Evolutionary conservation across 345 rosid genomes (phyloP), one percentile per base, ranked within the genome.

Genomic region (Citrus hindsii): DNA sequence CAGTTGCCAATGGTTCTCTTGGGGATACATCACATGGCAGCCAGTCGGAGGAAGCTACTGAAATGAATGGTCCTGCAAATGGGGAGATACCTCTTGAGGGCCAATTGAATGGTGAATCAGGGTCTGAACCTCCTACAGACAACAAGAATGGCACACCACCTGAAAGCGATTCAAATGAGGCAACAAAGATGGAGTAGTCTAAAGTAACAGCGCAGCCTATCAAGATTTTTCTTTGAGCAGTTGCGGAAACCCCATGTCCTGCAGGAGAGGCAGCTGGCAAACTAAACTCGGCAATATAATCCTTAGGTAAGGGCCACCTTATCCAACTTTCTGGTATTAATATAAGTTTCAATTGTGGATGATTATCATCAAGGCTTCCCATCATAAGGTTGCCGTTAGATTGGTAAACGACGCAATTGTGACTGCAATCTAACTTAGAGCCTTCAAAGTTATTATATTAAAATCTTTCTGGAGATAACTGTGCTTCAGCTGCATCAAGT

Each of bases 1-100:
- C 74, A 30, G 72, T 85, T 48, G 80, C 76, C 38, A 83, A 89
- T 69, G 82, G 80, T 73, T 80, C 73, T 5, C 58, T n/a, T 0
- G 80, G 59, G 75, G 83, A 46, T 24, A 68, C n/a, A 7, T 81
- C 48, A 10, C 80, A 73, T 7, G 75, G 59, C 56, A 73, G 62
- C 65, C 69, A 79, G 69, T 25, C 82, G 10, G 86, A 81, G 69
- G 87, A 82, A 79, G 84, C 71, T 73, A 71, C 84, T 66, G 84
- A 76, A 5, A 59, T 40, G 66, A 82, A 88, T 60, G 86, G 75
- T 16, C 38, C 69, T 72, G 78, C 63, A 71, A 83, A 86, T 53
- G 85, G 80, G 9, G 86, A 79, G 64, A 33, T 53, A 21, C 60
- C 85, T 30, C 56, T 33, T 3, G 70, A 60, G 80, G 74, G 27